Percentiles rank a stretch among this genome's conserved stretches.
Evolutionary conservation across 1,139 yeast species (phyloP).

Genomic region (Petasospora fabianii): DNA sequence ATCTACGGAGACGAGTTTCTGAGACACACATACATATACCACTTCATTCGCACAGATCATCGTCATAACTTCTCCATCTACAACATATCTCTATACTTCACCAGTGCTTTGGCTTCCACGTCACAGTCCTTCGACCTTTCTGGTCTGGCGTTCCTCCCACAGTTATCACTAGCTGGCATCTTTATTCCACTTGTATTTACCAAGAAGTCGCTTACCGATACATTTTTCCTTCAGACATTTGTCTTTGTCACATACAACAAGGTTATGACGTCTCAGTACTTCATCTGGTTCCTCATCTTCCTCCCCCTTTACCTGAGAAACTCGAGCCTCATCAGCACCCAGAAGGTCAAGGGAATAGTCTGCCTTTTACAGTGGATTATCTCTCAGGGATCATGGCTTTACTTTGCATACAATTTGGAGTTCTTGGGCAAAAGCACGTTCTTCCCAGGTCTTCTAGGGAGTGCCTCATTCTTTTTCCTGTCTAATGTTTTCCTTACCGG

Average conservation of each 20-base stretch:
- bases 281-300: constrained; percentile 87
- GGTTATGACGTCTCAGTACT: constrained; percentile 91
- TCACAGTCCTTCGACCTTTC: constrained; percentile 24
- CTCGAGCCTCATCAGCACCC: constrained; percentile 35
- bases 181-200: constrained; percentile 61
- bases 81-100: constrained; percentile 69
- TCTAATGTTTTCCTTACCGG: constrained; percentile 65
- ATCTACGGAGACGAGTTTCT: constrained; percentile 74
- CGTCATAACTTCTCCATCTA: constrained; percentile 92
- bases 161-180: constrained; percentile 55
- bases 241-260: constrained; percentile 89
- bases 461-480: constrained; percentile 64
- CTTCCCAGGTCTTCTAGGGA: constrained; percentile 54
- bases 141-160: constrained; percentile 78
- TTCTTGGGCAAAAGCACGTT: constrained; percentile 71
- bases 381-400: constrained; percentile 77
- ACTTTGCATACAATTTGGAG: constrained; percentile 74
- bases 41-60: constrained; percentile 79
- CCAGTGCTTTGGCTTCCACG: constrained; percentile 41
- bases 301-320: constrained; percentile 64
- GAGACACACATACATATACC: constrained; percentile 80
- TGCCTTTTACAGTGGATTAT: constrained; percentile 57
- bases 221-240: constrained; percentile 84
- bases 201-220: constrained; percentile 49
- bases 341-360: constrained; percentile 33